Percentiles rank a stretch among this genome's conserved stretches.
phyloP scores from a whole-genome alignment of 768 basidiomycete species.

The Psilocybe sp. region DNA sequence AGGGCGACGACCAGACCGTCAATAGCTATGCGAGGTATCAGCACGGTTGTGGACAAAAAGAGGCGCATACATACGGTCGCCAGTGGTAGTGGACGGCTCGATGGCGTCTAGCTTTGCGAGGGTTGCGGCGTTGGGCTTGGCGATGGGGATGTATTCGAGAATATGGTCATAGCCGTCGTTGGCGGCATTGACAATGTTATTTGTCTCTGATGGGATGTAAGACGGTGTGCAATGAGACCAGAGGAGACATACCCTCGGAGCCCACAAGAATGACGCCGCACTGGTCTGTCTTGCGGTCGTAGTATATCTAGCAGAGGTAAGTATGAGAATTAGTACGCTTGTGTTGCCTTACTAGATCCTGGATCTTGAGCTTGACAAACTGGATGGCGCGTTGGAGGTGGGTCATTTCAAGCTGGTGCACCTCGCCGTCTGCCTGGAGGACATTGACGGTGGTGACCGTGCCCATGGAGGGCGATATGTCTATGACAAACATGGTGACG shows the following conservation, averaged over 20 bases:
- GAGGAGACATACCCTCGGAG: slow-evolving; percentile 55
- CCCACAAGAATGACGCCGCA: slow-evolving; percentile 90
- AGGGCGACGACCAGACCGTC: slow-evolving; percentile 86
- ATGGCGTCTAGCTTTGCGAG: slow-evolving; percentile 65
- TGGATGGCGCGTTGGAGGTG: slow-evolving; percentile 82
- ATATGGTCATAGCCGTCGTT: slow-evolving; percentile 76
- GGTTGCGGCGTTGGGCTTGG: slow-evolving; percentile 60
- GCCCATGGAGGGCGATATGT: slow-evolving; percentile 86
- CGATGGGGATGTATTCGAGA: slow-evolving; percentile 65
- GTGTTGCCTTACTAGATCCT: slow-evolving; percentile 69
- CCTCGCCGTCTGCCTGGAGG: slow-evolving; percentile 50
- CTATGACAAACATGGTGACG: slow-evolving; percentile 86
- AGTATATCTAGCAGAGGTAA: slow-evolving; percentile 64
- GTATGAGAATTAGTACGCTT: not conserved
- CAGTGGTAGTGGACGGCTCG: slow-evolving; percentile 49
- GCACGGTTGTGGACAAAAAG: not conserved
- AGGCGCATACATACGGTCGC: slow-evolving; percentile 56
- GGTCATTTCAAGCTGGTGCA: slow-evolving; percentile 55
- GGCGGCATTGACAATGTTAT: slow-evolving; percentile 58
- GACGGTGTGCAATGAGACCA: not conserved
- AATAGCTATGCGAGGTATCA: slow-evolving; percentile 50
- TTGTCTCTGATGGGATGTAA: slow-evolving; percentile 44
- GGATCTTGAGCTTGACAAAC: slow-evolving; percentile 86
- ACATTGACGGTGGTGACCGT: slow-evolving; percentile 54
- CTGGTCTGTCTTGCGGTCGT: slow-evolving; percentile 90